phyloP scores from a whole-genome alignment of 345 rosid species.

The Limnanthes douglasii region DNA sequence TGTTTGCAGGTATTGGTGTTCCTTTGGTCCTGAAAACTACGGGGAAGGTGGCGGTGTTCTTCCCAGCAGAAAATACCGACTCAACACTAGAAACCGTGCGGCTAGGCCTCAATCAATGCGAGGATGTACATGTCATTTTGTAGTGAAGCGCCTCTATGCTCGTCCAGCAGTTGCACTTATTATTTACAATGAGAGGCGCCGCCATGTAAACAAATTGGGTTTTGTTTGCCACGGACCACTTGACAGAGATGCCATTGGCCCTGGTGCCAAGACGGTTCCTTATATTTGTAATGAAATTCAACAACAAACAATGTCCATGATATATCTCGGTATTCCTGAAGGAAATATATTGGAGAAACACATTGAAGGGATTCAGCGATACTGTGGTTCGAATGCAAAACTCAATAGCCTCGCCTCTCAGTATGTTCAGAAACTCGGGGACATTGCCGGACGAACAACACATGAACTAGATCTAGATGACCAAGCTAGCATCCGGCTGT shows the following conservation, averaged over 20 bases:
- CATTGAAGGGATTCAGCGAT: slow-evolving; percentile 84
- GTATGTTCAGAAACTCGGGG: slow-evolving; percentile 86
- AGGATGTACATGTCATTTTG: slow-evolving; percentile 84
- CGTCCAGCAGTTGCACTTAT: slow-evolving; percentile 69
- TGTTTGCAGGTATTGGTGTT: slow-evolving; percentile 75
- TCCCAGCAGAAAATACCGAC: slow-evolving; percentile 78
- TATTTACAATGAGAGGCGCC: slow-evolving; percentile 60
- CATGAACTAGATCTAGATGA: slow-evolving; percentile 92
- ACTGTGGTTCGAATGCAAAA: slow-evolving; percentile 58
- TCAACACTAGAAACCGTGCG: slow-evolving; percentile 70
- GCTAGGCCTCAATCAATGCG: slow-evolving; percentile 99
- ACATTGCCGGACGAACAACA: slow-evolving; percentile 71
- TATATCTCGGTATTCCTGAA: slow-evolving; percentile 90
- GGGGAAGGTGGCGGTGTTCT: slow-evolving; percentile 84
- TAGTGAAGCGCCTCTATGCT: slow-evolving; percentile 68
- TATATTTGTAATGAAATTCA: slow-evolving; percentile 76
- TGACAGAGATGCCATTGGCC: slow-evolving; percentile 90
- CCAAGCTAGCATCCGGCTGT: slow-evolving; percentile 74
- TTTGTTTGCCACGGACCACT: slow-evolving; percentile 89
- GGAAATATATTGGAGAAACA: slow-evolving; percentile 91
- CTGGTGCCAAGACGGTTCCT: slow-evolving; percentile 86
- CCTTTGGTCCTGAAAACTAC: slow-evolving; percentile 97
- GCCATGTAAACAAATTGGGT: slow-evolving; percentile 78
- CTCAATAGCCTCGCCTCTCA: slow-evolving; percentile 68
- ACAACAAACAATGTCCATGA: slow-evolving; percentile 86